Evolutionary conservation across 2,329 filamentous ascomycete species (phyloP), one percentile per base, ranked within the genome.

Genomic region (Elsinoe arachidis): DNA sequence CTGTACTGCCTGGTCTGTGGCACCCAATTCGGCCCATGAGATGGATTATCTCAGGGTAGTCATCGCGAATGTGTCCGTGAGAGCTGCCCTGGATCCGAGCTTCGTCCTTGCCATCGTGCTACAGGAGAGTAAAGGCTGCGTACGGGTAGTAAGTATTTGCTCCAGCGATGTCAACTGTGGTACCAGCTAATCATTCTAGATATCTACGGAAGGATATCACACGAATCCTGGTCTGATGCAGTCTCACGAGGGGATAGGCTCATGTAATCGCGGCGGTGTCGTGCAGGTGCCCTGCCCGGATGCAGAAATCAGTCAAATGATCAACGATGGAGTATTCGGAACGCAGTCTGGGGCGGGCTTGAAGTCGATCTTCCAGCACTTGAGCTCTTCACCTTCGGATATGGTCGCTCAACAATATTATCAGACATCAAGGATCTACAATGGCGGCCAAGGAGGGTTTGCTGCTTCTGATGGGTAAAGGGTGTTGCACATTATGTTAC

Each of bases 121-220:
- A 63, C 74, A 77, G 63, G 75, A 78, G 62, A 72, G 69, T 33
- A 72, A 71, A 55, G 76, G 74, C 49, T 77, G 75, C 59, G 72
- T 76, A 2, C 71, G 74, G 49, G 75, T 70, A 41, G 69, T 69
- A 11, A 75, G 73, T 0, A n/a, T 74, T 74, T 1, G 61, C 65
- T 52, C 72, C 71, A 61, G 65, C 66, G 33, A 68, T 72, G 53
- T 59, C 60, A 30, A 78, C 76, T 60, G 72, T 73, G 1, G 14
- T 39, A 5, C 11, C 14, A 5, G 17, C 37, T 39, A n/a, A 39
- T 9, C 11, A 5, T 39, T 5, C 5, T n/a, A 39, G 37, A 39
- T 39, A 5, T 39, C 37, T 39, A 39, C 37, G 5, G 6, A 39
- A 39, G 75, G 75, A 2, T 39, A 39, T n/a, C 37, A 39, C 37